Evolutionary conservation across 1,139 yeast species (phyloP), one percentile per base, ranked within the genome.

Genomic region (Saccharomycopsis hybrid): DNA sequence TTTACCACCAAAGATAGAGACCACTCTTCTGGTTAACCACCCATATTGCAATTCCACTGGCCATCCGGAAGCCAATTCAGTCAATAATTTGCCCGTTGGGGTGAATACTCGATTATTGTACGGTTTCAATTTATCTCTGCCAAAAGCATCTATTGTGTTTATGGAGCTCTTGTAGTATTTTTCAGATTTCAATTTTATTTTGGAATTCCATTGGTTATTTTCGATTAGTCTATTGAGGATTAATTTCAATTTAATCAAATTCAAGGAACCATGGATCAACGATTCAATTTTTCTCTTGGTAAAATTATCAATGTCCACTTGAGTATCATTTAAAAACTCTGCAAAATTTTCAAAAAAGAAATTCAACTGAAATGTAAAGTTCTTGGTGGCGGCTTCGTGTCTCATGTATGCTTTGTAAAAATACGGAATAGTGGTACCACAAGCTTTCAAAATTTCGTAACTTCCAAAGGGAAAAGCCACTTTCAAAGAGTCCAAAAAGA

Each of bases 361-460:
- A 46, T 62, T 62, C 46, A 72, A 61, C 63, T 57, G 71, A 57
- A 54, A 65, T 57, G 62, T 70, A 52, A 77, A 79, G 55, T 78
- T 77, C 57, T 79, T 82, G 2, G 85, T 77, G 25, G 95, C 96
- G 5, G 97, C 96, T 65, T 89, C 96, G 63, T 90, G 97, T 54
- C 97, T 74, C 71, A 89, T 85, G 58, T 86, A 86, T 0, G 97
- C 96, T 61, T 88, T 86, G 68, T 87, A 90, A 62, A 89, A 89
- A 63, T 87, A 88, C 0, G 97, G 96, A 29, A 90, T 72, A 0
- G 92, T 81, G 55, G 78, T 73, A 2, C 88, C 92, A 61, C 92
- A 76, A 0, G 92, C 96, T 56, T 78, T 81, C 52, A 90, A 65
- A 4, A 87, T 72, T 63, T 90, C 96, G 55, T 77, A 80, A 41